Percentiles rank a stretch among this genome's conserved stretches.
Evolutionary conservation across 106 monocot species (phyloP).

Genomic region (Dioscorea alata): DNA sequence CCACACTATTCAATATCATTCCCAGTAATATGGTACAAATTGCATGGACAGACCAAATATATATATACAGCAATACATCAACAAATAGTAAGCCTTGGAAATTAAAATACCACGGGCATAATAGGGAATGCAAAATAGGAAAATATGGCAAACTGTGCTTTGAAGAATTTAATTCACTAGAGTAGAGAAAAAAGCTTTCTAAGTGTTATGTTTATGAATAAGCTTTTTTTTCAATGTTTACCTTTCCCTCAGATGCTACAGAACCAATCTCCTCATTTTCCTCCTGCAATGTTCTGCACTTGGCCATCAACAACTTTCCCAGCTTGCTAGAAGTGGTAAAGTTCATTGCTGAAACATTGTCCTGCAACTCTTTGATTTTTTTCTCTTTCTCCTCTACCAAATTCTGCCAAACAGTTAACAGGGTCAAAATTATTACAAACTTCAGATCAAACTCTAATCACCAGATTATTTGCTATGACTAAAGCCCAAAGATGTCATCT

Average conservation of each 20-base stretch:
- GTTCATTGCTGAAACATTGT: conserved; percentile 90
- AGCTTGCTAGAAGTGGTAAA: conserved; percentile 82
- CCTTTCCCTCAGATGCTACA: conserved; percentile 96
- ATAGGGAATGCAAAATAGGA: not conserved
- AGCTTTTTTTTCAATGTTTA: conserved; percentile 9
- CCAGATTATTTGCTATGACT: not conserved
- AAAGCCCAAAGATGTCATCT: no score
- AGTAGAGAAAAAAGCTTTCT: not conserved
- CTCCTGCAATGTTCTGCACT: conserved; percentile 88
- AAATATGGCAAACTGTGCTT: not conserved
- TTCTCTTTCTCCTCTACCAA: conserved; percentile 94
- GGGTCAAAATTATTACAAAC: not conserved
- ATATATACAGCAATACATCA: not conserved
- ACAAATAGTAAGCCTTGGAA: not conserved
- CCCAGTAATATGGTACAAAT: not conserved
- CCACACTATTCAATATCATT: no score
- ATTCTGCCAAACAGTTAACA: conserved; percentile 35
- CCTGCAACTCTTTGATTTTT: conserved; percentile 93
- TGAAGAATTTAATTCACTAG: not conserved
- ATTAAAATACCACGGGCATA: not conserved
- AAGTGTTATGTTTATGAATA: not conserved
- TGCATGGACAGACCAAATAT: not conserved
- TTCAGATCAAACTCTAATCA: not conserved
- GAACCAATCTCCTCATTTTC: conserved; percentile 99
- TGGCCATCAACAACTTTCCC: conserved; percentile 94